Base-by-base conservation (phyloP, 2,329 filamentous ascomycete species). In the Aquanectria penicillioides region DNA sequence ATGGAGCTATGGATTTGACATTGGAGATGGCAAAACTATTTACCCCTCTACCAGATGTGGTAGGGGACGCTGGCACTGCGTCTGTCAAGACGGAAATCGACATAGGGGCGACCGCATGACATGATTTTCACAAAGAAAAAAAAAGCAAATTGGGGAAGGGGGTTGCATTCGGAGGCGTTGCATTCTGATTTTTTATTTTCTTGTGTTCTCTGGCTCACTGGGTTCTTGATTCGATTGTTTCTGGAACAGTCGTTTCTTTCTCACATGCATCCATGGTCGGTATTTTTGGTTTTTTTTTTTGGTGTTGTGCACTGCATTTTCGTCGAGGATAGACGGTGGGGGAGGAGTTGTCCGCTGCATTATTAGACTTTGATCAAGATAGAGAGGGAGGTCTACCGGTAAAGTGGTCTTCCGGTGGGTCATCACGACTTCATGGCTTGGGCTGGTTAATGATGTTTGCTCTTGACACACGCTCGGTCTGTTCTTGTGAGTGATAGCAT, bases 21-120 rank as follows among this genome's bases (percentile, higher is more conserved):
- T 79, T 92, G 60, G 85, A 92, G 74, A 90, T 92, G 88, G 86
- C 86, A 69, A 81, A 87, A 67, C 80, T 93, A 47, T 92, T 92
- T 73, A 86, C 83, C 69, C 88, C 89, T 81, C 71, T 84, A 68
- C 75, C 79, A 61, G 74, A 73, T 61, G 75, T 78, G 64, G 78
- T 77, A 62, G 78, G 78, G 61, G 76, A 77, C 60, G 74, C 78
- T 66, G 75, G 73, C 59, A 77, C 77, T 56, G 70, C 77, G 60
- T 73, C 74, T 65, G 77, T 81, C 70, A 77, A 80, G 62, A 77
- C 76, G 64, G 77, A 78, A 62, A 70, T 77, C 59, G 71, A 69
- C 62, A 73, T 40, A 57, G 52, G 66, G 65, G 67, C 62, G 68
- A 67, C 65, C 67, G 66, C 68, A 72, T 71, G 67, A 65, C 72